Evolutionary conservation across 140 eudicot species (phyloP), one percentile per base, ranked within the genome.

Genomic region (Stevia rebaudiana): DNA sequence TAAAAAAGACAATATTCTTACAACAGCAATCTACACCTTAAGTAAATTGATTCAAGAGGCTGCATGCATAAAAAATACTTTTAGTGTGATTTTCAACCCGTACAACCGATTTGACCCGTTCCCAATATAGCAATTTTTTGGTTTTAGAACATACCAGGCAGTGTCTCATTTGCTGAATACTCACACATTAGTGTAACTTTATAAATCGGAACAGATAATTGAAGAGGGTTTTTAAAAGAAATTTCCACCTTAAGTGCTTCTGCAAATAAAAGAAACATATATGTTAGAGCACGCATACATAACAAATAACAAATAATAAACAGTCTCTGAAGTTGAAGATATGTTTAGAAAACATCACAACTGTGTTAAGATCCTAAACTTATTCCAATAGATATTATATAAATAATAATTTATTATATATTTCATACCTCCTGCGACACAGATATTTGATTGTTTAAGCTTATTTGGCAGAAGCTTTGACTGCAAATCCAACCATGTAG

Each of bases 371-470:
- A 42, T 55, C 11, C 15, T 44, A 59, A 70, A 46, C 68, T 62
- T 51, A 51, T 51, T 18, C 52, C 48, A 51, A 40, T 50, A 51
- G 23, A 25, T 31, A 19, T 16, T 36, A 61, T 16, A 39, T 36
- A 61, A 15, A 49, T 50, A 36, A 22, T 15, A 28, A n/a, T 42
- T n/a, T 55, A 44, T 18, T 4, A 47, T 65, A 63, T 44, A 36
- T 58, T 71, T 66, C 88, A 79, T 91, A 91, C 98, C 98, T 92
- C 98, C 98, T 39, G 96, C 92, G 57, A 92, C 91, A 75, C 95
- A 92, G 69, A 92, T 76, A 74, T 85, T 92, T 70, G 98, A 76
- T 46, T 84, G 92, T 80, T 79, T 88, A 53, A 70, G 79, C 61
- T 85, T 88, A 59, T 73, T 71, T 2, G 85, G 73, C 51, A 81